These are phyloP conservation scores for Curvularia spicifera DNA, from an alignment of 2,329 filamentous ascomycete genomes.

Conservation along the genomic window DNA sequence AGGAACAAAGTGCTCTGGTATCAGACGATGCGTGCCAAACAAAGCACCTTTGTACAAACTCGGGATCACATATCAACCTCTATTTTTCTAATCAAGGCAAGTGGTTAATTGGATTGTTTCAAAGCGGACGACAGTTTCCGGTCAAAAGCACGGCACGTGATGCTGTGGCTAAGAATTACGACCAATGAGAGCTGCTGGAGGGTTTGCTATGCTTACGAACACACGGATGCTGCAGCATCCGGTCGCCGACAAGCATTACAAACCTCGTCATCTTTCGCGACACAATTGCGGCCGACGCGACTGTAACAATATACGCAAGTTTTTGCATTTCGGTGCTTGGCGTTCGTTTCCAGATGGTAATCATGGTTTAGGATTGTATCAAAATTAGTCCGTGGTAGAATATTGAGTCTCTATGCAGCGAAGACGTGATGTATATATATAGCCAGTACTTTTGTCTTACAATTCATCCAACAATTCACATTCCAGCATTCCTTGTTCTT, in stretches of 20 bases:
- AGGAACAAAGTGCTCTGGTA: neutral
- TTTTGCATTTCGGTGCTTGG: neutral
- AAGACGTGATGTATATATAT: conserved; percentile 9
- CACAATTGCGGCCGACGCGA: neutral
- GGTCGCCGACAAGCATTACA: conserved; percentile 8
- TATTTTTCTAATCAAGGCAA: neutral
- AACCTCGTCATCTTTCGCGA: conserved; percentile 4
- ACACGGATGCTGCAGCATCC: conserved; percentile 2
- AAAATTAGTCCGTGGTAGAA: conserved; percentile 5
- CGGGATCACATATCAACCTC: neutral
- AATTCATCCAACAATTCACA: neutral
- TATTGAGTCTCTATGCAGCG: neutral
- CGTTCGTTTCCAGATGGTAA: neutral
- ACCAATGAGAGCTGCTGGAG: conserved; percentile 1
- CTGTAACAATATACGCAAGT: neutral
- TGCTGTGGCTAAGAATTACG: neutral
- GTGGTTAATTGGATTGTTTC: neutral
- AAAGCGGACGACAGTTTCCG: neutral
- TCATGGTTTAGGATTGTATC: neutral
- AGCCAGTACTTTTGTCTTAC: neutral
- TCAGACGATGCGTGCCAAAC: neutral
- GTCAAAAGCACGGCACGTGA: neutral
- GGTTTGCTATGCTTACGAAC: conserved; percentile 9
- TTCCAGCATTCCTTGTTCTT: neutral
- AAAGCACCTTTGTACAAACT: neutral